Base-by-base conservation (phyloP, 1,284 basidiomycete genomes). In the Pseudozyma tsukubaensis region DNA sequence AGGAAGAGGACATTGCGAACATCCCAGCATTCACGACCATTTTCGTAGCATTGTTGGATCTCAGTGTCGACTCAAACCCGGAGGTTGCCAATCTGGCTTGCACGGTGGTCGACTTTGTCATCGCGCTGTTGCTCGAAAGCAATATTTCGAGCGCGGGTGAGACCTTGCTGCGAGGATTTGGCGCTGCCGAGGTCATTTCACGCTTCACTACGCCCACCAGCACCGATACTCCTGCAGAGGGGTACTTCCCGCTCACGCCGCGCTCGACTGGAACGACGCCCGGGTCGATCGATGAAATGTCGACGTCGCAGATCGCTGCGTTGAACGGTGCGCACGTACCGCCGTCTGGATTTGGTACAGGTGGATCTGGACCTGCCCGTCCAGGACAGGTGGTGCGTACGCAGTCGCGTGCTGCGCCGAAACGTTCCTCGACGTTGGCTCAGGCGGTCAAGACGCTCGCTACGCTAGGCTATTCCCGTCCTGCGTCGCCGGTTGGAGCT, bases 1-100 rank as follows among this genome's bases (percentile, higher is more conserved):
- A 92, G 75, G 91, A 93, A 81, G 93, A 92, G 80, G 88, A 93
- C 18, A 92, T 94, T 18, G 73, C 76, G 6, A 83, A 95, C 8
- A 87, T 97, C 24, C 92, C 92, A 1, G 93, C 92, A 0, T 94
- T 95, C 87, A 94, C 93, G 87, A 94, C 94, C 29, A 92, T 98
- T 76, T 97, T 94, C 81, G 91, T 92, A 36, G 89, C 92, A 3
- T 88, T 99, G 11, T 87, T 98, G 58, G 95, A 98, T 85, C 88
- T 99, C 11, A 94, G 94, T 1, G 91, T 92, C 11, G 97, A 99
- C 81, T 92, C 95, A 0, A 94, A 96, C 82, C 90, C 92, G 50
- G 95, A 98, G 83, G 94, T 99, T 4, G 92, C 94, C 0, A 90
- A 92, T 8, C 90, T 93, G 80, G 94, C 95, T 0, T 91, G 92